Conservation (phyloP, 1,139 yeast species). For the Protomyces pachydermus region DNA sequence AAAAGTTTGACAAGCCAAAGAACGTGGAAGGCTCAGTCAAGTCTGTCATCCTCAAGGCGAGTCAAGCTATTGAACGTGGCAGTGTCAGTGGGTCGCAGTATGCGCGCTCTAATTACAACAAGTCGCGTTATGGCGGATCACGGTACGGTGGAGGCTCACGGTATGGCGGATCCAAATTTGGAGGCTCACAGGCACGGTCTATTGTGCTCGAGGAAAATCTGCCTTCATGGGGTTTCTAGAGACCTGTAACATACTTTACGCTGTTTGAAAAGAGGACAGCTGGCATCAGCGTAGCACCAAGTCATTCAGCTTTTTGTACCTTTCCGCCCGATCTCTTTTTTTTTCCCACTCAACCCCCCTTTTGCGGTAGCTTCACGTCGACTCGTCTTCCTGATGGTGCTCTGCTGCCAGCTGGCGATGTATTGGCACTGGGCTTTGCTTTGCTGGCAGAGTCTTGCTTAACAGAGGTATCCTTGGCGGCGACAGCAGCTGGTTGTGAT, state of each 20-base stretch:
- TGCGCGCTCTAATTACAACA: conserved; percentile 20
- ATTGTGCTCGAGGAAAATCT: conserved; percentile 18
- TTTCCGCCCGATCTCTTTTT: not conserved
- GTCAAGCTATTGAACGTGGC: conserved; percentile 19
- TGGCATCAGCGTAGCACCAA: too few species aligned
- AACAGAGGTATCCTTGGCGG: not conserved
- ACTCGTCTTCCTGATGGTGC: not conserved
- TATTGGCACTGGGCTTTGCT: not conserved
- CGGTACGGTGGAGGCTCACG: conserved; percentile 13
- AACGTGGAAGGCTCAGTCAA: conserved; percentile 21
- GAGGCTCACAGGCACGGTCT: conserved; percentile 22
- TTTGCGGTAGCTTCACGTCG: not conserved
- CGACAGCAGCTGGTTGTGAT: not conserved
- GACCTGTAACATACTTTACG: not conserved
- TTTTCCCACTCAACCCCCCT: not conserved
- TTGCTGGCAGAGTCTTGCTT: not conserved
- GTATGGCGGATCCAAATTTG: conserved; percentile 22
- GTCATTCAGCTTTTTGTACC: not conserved
- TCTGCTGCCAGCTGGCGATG: not conserved
- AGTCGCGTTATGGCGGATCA: conserved; percentile 16
- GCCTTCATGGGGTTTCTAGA: conserved; percentile 24
- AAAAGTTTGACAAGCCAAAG: conserved; percentile 16
- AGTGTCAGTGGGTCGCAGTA: conserved; percentile 5
- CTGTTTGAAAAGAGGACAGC: too few species aligned
- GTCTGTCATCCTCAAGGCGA: conserved; percentile 16